Evolutionary conservation across 495 filamentous ascomycete genomes (phyloP).

Genomic region (Durotheca rogersii): DNA sequence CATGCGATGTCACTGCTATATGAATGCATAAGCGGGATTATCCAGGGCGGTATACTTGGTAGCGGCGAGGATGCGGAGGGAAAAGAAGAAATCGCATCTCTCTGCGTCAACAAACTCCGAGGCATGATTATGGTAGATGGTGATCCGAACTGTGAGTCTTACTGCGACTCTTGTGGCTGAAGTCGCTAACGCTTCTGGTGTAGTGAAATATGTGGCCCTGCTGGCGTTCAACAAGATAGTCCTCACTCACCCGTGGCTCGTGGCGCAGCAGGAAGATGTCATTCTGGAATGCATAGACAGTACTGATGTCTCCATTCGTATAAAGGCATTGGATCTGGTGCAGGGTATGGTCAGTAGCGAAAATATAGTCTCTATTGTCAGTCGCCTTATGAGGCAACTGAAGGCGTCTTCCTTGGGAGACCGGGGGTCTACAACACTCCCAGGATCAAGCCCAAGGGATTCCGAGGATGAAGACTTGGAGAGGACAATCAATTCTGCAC

Average conservation of each 20-base stretch:
- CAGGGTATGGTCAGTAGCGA: constrained; percentile 88
- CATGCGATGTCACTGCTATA: constrained; percentile 95
- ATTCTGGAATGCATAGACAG: constrained; percentile 96
- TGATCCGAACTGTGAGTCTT: constrained; percentile 81
- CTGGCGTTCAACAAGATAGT: constrained; percentile 94
- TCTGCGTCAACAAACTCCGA: constrained; percentile 89
- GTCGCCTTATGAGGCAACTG: constrained; percentile 82
- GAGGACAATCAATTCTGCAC: constrained; percentile 37
- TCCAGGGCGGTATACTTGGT: constrained; percentile 90
- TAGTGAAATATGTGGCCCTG: constrained; percentile 96
- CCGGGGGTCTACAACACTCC: constrained; percentile 35
- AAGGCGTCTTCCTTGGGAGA: constrained; percentile 50
- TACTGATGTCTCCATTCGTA: constrained; percentile 90
- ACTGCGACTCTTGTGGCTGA: neutral
- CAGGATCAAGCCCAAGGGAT: constrained; percentile 39
- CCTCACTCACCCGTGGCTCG: constrained; percentile 79
- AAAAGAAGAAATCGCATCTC: constrained; percentile 85
- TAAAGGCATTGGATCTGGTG: constrained; percentile 86
- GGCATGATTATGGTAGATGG: constrained; percentile 92
- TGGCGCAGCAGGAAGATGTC: constrained; percentile 88
- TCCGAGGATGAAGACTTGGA: constrained; percentile 61
- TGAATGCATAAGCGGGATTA: constrained; percentile 97
- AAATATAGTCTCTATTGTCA: constrained; percentile 78
- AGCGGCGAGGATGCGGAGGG: constrained; percentile 72
- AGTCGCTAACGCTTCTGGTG: constrained; percentile 16